Base-by-base conservation (phyloP, 306 rosid species). In the Medicago truncatula region DNA sequence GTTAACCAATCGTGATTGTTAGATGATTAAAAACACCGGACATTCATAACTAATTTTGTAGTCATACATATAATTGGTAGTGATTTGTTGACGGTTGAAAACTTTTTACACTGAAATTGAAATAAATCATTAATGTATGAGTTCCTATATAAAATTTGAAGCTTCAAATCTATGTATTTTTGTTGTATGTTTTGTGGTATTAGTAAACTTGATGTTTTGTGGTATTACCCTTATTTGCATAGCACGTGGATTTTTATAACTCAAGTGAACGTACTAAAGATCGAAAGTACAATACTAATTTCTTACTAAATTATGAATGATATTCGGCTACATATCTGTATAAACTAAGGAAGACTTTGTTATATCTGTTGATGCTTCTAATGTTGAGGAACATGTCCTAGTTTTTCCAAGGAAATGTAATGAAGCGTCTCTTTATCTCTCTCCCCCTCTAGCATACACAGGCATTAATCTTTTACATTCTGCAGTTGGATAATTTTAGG, bases 281-380 rank as follows among this genome's bases (percentile, higher is more conserved):
- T 74, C 39, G 52, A 57, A 10, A 20, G 68, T 38, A 34, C 15
- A 21, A 36, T 39, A 39, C 10, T 20, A 9, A 60, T 54, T 74
- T 60, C 47, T 20, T 67, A 63, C 31, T 68, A 20, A 67, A 43
- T 44, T 54, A 63, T 31, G 60, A 81, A 63, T 31, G 60, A 81
- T 17, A 53, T 53, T 17, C 34, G 71, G 57, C 52, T 28, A 0
- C 25, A 23, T 50, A 49, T 9, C 16, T 56, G 41, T 58, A 44
- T 21, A 46, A 57, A 25, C 60, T 2, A 34, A 20, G 15, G 9
- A 61, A 23, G 50, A 60, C 70, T 28, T 78, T 11, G 17, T 60
- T 50, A 69, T 43, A 69, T 63, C 78, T 34, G 14, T 28, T 12
- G 14, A 47, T 36, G 44, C 38, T 67, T 46, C 49, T 78, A 54